A percentile compares a stretch with the other conserved stretches of the same genome.
phyloP scores from a whole-genome alignment of 192 early-diverging fungal species.

The Coemansia sp. region DNA sequence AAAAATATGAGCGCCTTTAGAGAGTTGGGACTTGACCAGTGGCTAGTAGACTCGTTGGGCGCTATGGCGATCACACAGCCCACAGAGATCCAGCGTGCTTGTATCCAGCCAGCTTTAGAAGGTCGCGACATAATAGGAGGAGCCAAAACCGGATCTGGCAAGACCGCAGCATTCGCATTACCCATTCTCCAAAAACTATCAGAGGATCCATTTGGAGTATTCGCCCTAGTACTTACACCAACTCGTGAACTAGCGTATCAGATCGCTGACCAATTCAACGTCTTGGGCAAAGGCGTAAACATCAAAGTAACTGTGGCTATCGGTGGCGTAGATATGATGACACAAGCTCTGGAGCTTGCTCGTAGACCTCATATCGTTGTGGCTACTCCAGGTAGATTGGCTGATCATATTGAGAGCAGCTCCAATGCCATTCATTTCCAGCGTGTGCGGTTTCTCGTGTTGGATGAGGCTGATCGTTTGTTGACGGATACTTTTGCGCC shows the following conservation, averaged over 20 bases:
- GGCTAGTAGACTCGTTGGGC: slow-evolving; percentile 79
- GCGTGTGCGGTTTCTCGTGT: slow-evolving; percentile 80
- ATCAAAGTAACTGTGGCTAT: slow-evolving; percentile 86
- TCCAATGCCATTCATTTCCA: slow-evolving; percentile 73
- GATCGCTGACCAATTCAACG: slow-evolving; percentile 97
- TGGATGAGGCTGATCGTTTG: slow-evolving; percentile 97
- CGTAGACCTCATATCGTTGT: slow-evolving; percentile 89
- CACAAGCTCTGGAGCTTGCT: slow-evolving; percentile 86
- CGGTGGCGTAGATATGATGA: slow-evolving; percentile 94
- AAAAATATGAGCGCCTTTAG: slow-evolving; percentile 60
- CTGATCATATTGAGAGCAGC: slow-evolving; percentile 88
- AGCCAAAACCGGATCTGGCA: slow-evolving; percentile 96
- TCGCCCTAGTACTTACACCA: slow-evolving; percentile 94
- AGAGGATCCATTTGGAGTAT: slow-evolving; percentile 96
- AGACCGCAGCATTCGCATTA: slow-evolving; percentile 97
- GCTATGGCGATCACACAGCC: slow-evolving; percentile 84
- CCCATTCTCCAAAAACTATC: slow-evolving; percentile 95
- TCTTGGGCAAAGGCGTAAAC: slow-evolving; percentile 87
- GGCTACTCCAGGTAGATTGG: slow-evolving; percentile 93
- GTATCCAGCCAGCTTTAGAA: slow-evolving; percentile 78
- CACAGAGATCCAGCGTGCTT: slow-evolving; percentile 91
- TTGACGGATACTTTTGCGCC: slow-evolving; percentile 83
- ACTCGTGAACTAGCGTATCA: slow-evolving; percentile 97
- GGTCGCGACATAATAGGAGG: slow-evolving; percentile 89
- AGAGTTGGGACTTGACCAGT: slow-evolving; percentile 77